Percentiles rank a stretch among this genome's conserved stretches.
Evolutionary conservation across 768 basidiomycete species (phyloP).

Genomic region (Scleroderma bovista): DNA sequence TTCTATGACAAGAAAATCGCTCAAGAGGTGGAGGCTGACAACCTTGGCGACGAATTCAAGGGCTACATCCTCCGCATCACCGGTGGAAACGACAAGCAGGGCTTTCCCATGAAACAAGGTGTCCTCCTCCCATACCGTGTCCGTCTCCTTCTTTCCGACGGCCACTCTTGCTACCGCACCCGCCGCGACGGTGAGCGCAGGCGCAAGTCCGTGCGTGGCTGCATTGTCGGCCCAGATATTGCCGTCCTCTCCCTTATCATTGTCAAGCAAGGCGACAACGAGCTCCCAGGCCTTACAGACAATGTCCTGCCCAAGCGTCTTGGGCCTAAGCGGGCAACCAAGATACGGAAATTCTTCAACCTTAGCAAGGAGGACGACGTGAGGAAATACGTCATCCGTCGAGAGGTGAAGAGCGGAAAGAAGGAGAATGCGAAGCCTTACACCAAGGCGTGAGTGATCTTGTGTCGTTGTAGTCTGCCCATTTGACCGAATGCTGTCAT

Average conservation of each 20-base stretch:
- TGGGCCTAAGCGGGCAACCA: slow-evolving; percentile 95
- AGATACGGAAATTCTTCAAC: slow-evolving; percentile 98
- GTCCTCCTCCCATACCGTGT: slow-evolving; percentile 93
- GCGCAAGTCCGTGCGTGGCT: slow-evolving; percentile 98
- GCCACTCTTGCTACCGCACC: slow-evolving; percentile 95
- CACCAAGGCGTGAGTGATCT: slow-evolving; percentile 82
- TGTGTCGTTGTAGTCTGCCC: background rate
- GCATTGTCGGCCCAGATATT: slow-evolving; percentile 96
- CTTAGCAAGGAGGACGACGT: slow-evolving; percentile 97
- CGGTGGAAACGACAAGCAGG: slow-evolving; percentile 97
- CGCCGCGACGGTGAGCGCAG: slow-evolving; percentile 94
- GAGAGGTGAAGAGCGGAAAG: slow-evolving; percentile 86
- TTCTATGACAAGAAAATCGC: slow-evolving; percentile 98
- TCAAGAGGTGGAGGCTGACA: slow-evolving; percentile 89
- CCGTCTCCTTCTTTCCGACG: slow-evolving; percentile 87
- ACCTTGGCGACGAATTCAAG: slow-evolving; percentile 92
- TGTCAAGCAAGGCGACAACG: slow-evolving; percentile 91
- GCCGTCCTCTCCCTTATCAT: slow-evolving; percentile 90
- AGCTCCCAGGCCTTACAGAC: slow-evolving; percentile 91
- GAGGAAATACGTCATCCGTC: slow-evolving; percentile 90
- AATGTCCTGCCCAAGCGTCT: slow-evolving; percentile 89
- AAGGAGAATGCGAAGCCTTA: slow-evolving; percentile 90
- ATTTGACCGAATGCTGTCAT: slow-evolving; percentile 1
- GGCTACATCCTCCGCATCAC: slow-evolving; percentile 97
- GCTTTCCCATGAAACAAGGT: slow-evolving; percentile 99